phyloP scores from a whole-genome alignment of 352 stramenopile species.

The Pythium phragmitis region DNA sequence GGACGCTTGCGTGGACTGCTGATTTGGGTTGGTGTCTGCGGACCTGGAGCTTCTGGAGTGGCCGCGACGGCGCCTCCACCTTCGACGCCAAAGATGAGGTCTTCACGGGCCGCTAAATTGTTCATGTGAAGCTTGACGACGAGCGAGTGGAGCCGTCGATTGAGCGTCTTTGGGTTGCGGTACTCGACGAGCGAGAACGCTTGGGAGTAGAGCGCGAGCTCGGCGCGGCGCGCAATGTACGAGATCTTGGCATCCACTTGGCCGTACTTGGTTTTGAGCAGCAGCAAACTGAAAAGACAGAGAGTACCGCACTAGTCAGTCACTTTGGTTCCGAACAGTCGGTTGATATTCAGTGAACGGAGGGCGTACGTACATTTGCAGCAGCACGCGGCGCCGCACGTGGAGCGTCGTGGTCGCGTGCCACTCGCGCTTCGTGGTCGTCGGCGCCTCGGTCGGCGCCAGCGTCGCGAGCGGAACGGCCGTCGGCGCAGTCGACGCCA shows the following conservation, averaged over 20 bases:
- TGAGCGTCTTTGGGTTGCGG: constrained; percentile 35
- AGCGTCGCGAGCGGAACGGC: background rate
- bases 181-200: constrained; percentile 33
- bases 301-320: too few relatives aligned
- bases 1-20: background rate
- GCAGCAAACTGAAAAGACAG: constrained; percentile 21
- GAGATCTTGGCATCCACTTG: constrained; percentile 37
- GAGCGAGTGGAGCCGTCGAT: constrained; percentile 34
- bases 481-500: constrained; percentile 9
- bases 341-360: too few relatives aligned
- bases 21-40: background rate
- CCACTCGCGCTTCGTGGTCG: constrained; percentile 29
- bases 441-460: background rate
- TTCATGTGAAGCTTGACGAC: constrained; percentile 40
- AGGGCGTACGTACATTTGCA: constrained; percentile 35
- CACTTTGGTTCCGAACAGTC: too few relatives aligned
- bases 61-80: background rate
- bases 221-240: constrained; percentile 34
- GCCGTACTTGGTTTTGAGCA: constrained; percentile 40
- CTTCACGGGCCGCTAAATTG: constrained; percentile 28
- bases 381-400: constrained; percentile 32
- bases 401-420: constrained; percentile 26
- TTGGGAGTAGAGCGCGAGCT: constrained; percentile 36
- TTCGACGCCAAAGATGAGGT: constrained; percentile 21
- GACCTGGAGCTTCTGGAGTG: background rate